Evolutionary conservation across 768 basidiomycete species (phyloP), one percentile per base, ranked within the genome.

Genomic region (Tricholoma saponaceum): DNA sequence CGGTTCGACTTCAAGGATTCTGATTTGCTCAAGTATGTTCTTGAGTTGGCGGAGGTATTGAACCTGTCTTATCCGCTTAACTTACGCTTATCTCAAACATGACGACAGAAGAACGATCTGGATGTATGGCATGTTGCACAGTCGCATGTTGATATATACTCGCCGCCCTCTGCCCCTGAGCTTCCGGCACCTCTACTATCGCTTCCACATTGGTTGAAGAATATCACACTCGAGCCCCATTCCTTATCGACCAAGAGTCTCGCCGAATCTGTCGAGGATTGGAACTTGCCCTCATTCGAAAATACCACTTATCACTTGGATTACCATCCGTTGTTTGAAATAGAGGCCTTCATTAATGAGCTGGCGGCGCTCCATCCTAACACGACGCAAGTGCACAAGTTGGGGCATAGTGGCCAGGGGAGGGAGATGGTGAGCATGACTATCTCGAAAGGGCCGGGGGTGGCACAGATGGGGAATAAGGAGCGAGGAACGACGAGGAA

Each of bases 381-480:
- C n/a, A 67, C 70, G 7, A 77, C 82, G 10, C 59, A 64, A 12
- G 56, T 87, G n/a, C 64, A 76, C 13, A 69, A 68, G 13, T 63
- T 91, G 4, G 89, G 89, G 0, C 78, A 81, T 55, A 82, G 76
- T 47, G 80, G 75, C 4, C 77, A 86, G 67, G 85, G 83, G 2
- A 70, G 85, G 55, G 84, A 83, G 62, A 82, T 89, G 73, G 57
- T 74, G 32, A 83, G 76, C 6, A 62, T 87, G 51, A 77, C 74
- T 32, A 77, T 91, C 18, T 77, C 80, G 3, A 69, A 67, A 32
- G 58, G 58, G 28, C 47, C 50, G 44, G 58, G 12, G 33, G 55
- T 16, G 51, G 54, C 4, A 58, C 51, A 43, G 61, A 58, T 5
- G 53, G 52, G 14, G 23, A 49, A 22, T 28, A 35, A 49, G 59